Base-by-base conservation (phyloP, 2,329 filamentous ascomycete genomes). In the Beauveria varroae region DNA sequence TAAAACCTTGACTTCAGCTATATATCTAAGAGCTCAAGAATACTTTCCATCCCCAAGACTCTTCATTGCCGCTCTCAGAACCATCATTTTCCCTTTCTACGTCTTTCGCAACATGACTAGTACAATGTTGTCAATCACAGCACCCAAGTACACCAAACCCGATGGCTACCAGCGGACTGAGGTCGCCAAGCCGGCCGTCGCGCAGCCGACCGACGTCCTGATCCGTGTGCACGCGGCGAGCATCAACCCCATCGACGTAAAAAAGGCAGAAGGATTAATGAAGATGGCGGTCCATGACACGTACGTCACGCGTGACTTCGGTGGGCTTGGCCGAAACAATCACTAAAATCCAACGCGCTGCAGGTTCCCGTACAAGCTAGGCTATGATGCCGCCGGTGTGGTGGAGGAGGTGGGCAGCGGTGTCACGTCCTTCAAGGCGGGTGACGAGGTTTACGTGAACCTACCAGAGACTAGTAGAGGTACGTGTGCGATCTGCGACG, bases 181-280 rank as follows among this genome's bases (percentile, higher is more conserved):
- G 12, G 40, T 67, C 22, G 62, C 68, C n/a, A 64, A 64, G 44
- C 69, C 69, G 3, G 62, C 62, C 12, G 59, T 71, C 44, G 63
- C 63, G 9, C 53, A 64, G 1, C 41, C 64, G 18, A 63, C 62
- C 12, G 66, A 71, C 30, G 65, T 72, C 12, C 53, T 75, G 18
- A 74, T 80, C 44, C 73, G 70, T 53, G 75, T 79, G 9, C 69
- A 76, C 58, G 76, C 77, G 3, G 76, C 76, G 1, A 74, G 72
- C 51, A 69, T 79, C 46, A 79, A 81, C 62, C 76, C 78, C 1
- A 68, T 79, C 3, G 78, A 80, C 67, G 71, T 79, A 4, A 75
- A 76, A 63, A 73, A 72, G 57, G 77, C 75, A 0, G 66, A 67
- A 18, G 76, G 75, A 0, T 63, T 68, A 1, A 61, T 74, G 43